These are phyloP conservation scores for Aspergillus pseudoviridinutans DNA, from an alignment of 2,329 filamentous ascomycete species.

Conservation along the genomic window DNA sequence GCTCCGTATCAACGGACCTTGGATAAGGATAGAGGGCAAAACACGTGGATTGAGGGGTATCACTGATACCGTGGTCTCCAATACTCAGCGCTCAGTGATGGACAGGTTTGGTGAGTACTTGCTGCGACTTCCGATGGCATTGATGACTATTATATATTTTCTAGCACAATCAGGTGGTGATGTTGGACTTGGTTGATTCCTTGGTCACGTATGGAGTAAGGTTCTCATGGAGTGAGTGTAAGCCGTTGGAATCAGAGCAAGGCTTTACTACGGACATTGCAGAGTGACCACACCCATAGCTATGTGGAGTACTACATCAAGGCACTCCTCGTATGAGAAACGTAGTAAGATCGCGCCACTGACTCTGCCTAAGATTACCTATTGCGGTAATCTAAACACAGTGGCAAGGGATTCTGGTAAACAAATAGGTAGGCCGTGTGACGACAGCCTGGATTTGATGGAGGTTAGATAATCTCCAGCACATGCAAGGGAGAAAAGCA, in stretches of 20 bases:
- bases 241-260: background rate
- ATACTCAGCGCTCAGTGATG: no score
- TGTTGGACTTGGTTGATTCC: background rate
- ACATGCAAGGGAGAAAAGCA: conserved; percentile 19
- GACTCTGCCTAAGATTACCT: background rate
- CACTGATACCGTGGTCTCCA: no score
- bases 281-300: no score
- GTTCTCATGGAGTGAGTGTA: background rate
- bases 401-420: background rate
- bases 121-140: no score
- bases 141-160: background rate
- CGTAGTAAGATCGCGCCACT: background rate
- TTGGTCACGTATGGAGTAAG: background rate
- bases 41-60: background rate
- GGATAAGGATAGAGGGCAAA: background rate
- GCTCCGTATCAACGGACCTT: background rate
- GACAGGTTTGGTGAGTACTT: no score
- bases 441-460: background rate
- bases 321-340: background rate
- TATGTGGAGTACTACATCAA: no score
- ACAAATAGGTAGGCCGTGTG: background rate
- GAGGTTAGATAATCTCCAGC: conserved; percentile 5
- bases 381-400: background rate
- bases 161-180: background rate
- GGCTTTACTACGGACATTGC: background rate